Evolutionary conservation across 768 basidiomycete species (phyloP).

Genomic region (Boletus sensibilis): DNA sequence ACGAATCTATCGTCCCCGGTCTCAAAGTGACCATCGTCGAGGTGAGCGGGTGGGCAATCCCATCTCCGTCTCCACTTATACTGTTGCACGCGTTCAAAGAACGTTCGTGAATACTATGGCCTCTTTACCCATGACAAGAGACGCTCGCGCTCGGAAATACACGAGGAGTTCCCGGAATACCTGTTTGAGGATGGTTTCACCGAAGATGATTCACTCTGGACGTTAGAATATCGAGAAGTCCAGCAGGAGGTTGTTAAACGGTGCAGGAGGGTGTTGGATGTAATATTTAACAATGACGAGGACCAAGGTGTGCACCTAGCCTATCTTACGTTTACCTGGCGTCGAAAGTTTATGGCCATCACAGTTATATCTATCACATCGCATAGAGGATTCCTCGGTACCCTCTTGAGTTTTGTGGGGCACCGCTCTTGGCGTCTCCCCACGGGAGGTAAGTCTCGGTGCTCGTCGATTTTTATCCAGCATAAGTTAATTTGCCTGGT

Average conservation of each 20-base stretch:
- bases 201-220: constrained; percentile 62
- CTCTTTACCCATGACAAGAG: constrained; percentile 68
- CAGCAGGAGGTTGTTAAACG: constrained; percentile 35
- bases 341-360: not conserved
- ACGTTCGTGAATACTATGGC: constrained; percentile 58
- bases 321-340: not conserved
- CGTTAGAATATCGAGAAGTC: not conserved
- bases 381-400: constrained; percentile 59
- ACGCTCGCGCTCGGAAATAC: constrained; percentile 40
- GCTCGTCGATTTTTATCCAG: not conserved
- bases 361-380: constrained; percentile 60
- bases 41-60: constrained; percentile 32
- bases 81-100: constrained; percentile 34
- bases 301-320: constrained; percentile 42
- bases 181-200: constrained; percentile 51
- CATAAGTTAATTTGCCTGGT: not conserved
- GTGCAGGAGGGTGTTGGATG: constrained; percentile 49
- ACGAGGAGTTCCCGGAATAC: constrained; percentile 41
- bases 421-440: constrained; percentile 43
- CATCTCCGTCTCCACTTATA: not conserved
- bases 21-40: constrained; percentile 48
- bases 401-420: constrained; percentile 45
- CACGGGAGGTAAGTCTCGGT: constrained; percentile 52
- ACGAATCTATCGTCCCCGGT: constrained; percentile 29
- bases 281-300: constrained; percentile 43